Percentiles rank a stretch among this genome's conserved stretches.
Evolutionary conservation across 2,329 filamentous ascomycete genomes (phyloP).

Genomic region (Alternaria gansuensis): DNA sequence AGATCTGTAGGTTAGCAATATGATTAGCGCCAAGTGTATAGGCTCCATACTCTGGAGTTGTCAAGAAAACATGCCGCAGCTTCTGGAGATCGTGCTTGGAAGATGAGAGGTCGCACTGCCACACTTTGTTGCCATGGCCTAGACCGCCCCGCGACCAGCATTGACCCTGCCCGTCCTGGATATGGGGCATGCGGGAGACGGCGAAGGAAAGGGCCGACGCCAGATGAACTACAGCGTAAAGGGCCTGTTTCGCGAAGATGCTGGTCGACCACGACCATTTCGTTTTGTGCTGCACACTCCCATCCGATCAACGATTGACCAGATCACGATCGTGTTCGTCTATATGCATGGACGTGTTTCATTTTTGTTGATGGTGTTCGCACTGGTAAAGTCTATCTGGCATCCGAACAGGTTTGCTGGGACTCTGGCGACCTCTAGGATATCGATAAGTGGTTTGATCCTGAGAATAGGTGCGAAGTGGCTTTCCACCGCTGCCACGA

Average conservation of each 20-base stretch:
- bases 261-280: slow-evolving; percentile 17
- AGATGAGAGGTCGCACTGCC: slow-evolving; percentile 36
- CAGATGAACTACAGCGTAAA: slow-evolving; percentile 28
- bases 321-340: slow-evolving; percentile 22
- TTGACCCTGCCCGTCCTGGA: slow-evolving; percentile 28
- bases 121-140: slow-evolving; percentile 32
- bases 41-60: neutral
- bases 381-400: slow-evolving; percentile 34
- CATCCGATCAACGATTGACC: slow-evolving; percentile 28
- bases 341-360: slow-evolving; percentile 38
- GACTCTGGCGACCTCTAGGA: slow-evolving; percentile 19
- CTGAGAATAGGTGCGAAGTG: slow-evolving; percentile 41
- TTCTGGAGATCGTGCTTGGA: slow-evolving; percentile 23
- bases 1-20: slow-evolving; percentile 11
- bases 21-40: slow-evolving; percentile 7
- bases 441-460: slow-evolving; percentile 23
- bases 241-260: slow-evolving; percentile 38
- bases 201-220: slow-evolving; percentile 24
- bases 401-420: slow-evolving; percentile 15
- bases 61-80: neutral
- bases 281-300: slow-evolving; percentile 10
- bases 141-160: slow-evolving; percentile 32
- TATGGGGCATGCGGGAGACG: slow-evolving; percentile 23
- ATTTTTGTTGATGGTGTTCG: slow-evolving; percentile 24
- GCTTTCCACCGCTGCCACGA: slow-evolving; percentile 31